Percentiles rank a stretch among this genome's conserved stretches.
Evolutionary conservation across 192 early-diverging fungal genomes (phyloP).

Genomic region (Physocladia obscura): DNA sequence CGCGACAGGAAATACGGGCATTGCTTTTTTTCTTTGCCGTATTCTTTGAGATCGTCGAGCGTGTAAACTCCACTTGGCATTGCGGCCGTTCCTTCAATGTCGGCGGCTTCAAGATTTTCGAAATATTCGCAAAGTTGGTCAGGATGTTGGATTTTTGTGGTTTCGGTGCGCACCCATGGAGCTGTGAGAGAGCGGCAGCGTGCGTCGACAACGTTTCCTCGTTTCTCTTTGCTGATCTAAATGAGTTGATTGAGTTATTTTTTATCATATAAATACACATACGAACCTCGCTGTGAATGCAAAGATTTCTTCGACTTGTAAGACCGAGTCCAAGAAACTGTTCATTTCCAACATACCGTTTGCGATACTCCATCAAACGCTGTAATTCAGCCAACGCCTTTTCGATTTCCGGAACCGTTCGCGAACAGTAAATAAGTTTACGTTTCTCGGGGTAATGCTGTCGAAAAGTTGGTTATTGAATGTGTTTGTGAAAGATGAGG

Average conservation of each 20-base stretch:
- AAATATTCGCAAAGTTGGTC: conserved; percentile 76
- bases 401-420: conserved; percentile 99
- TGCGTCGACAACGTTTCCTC: conserved; percentile 84
- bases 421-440: conserved; percentile 99
- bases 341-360: conserved; percentile 63
- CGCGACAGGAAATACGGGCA: conserved; percentile 97
- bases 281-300: conserved; percentile 78
- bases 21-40: conserved; percentile 66
- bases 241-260: not conserved
- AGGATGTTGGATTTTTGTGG: conserved; percentile 35
- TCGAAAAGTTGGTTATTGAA: not conserved
- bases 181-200: conserved; percentile 90
- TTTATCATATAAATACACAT: not conserved
- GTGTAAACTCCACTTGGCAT: conserved; percentile 94
- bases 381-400: conserved; percentile 96
- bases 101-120: conserved; percentile 70
- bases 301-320: conserved; percentile 91
- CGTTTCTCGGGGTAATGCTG: conserved; percentile 86
- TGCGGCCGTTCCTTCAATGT: conserved; percentile 48
- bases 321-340: conserved; percentile 89
- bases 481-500: not conserved
- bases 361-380: conserved; percentile 83
- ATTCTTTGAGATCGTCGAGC: conserved; percentile 87
- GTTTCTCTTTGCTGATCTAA: conserved; percentile 80
- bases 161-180: conserved; percentile 84